Evolutionary conservation across 768 basidiomycete genomes (phyloP), one percentile per base, ranked within the genome.

Genomic region (Suillus placidus): DNA sequence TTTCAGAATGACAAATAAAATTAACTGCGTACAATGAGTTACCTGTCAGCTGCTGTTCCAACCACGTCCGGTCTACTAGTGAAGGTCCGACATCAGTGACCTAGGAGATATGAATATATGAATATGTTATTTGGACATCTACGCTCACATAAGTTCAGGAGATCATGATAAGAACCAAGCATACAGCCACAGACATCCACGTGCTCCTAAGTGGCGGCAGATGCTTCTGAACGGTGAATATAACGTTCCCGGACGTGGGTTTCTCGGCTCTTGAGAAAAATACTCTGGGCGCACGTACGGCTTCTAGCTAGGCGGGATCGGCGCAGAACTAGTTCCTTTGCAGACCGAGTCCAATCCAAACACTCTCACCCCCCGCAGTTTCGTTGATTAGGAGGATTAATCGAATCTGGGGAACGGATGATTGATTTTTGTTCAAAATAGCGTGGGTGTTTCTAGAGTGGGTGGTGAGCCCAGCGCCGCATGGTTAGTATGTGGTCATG

Each of bases 81-180:
- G 58, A 60, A 60, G 30, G 18, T 43, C 58, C 40, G 58, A 42
- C 57, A 60, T 42, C 57, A 60, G 5, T 9, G 23, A 26, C 32
- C 6, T 23, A 30, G 9, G 26, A 20, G 20, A 40, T 26, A 26
- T 26, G 26, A 26, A 26, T 26, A 26, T 26, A 26, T 26, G 26
- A 26, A 26, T 26, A 26, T 26, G 1, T 26, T 26, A 26, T 26
- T 26, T 26, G 26, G 26, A 1, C 26, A 26, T 26, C 26, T 26
- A 26, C 2, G 26, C 26, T 26, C 26, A 26, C 26, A 26, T 26
- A 26, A 26, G 26, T 26, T 26, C 2, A 26, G 26, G 26, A 26
- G 26, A 26, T 26, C 26, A 26, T 40, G 26, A 58, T 40, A 42
- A 20, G 40, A 40, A 30, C 30, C 18, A 30, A 30, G 52, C 18